These are phyloP conservation scores for Aurifilum marmelostoma DNA, from an alignment of 2,329 filamentous ascomycete species.

Conservation along the genomic window DNA sequence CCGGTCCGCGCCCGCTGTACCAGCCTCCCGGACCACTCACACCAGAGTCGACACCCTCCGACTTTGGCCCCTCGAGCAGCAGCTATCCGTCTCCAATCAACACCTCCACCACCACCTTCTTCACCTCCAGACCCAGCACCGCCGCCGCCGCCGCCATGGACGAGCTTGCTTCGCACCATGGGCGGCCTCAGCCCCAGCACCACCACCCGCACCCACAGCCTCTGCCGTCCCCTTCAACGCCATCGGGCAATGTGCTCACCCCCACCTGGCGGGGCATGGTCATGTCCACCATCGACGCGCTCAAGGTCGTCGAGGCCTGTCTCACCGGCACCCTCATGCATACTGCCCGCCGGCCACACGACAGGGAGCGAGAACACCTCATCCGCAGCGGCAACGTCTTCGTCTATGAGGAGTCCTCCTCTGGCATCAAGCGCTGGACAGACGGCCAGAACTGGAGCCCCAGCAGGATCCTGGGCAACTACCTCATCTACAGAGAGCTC, in stretches of 20 bases:
- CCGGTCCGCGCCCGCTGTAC: conserved; percentile 12
- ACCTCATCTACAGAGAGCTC: conserved; percentile 82
- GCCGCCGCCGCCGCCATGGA: conserved; percentile 8
- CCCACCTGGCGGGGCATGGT: conserved; percentile 69
- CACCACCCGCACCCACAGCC: conserved; percentile 31
- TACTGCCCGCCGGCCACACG: conserved; percentile 82
- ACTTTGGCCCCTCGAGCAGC: conserved; percentile 16
- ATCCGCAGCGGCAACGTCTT: conserved; percentile 87
- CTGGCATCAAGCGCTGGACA: conserved; percentile 92
- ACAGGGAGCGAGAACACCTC: conserved; percentile 75
- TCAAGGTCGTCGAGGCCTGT: conserved; percentile 80
- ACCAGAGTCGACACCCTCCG: conserved; percentile 21
- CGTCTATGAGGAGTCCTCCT: conserved; percentile 89
- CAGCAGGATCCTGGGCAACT: conserved; percentile 82
- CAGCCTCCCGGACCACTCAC: conserved; percentile 11
- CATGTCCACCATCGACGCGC: conserved; percentile 71
- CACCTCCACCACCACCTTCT: conserved; percentile 16
- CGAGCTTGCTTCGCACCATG: background rate
- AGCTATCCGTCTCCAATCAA: conserved; percentile 17
- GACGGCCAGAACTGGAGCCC: conserved; percentile 92
- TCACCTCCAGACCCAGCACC: background rate
- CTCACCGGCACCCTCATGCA: conserved; percentile 72
- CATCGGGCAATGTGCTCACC: conserved; percentile 21
- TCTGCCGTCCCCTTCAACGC: conserved; percentile 50
- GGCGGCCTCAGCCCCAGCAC: conserved; percentile 23